Evolutionary conservation across 495 filamentous ascomycete genomes (phyloP).

Genomic region (Bacidia gigantensis): DNA sequence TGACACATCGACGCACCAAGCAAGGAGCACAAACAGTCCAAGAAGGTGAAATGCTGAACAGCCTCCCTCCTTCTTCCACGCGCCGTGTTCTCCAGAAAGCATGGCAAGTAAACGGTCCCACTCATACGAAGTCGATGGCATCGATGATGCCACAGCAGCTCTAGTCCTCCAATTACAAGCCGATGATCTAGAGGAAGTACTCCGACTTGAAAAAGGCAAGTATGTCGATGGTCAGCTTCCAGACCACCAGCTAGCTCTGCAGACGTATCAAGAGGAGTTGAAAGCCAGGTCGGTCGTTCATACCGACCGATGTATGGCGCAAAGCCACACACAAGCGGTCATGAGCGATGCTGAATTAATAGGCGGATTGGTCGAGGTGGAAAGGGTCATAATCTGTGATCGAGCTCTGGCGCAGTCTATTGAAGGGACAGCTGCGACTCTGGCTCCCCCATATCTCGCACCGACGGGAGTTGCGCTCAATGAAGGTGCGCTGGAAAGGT

Average conservation of each 20-base stretch:
- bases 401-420: constrained; percentile 13
- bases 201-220: constrained; percentile 21
- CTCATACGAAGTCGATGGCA: not conserved
- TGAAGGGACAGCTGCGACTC: not conserved
- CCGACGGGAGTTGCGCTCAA: constrained; percentile 2
- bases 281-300: constrained; percentile 7
- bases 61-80: too few relatives aligned
- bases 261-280: constrained; percentile 21
- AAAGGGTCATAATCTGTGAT: constrained; percentile 16
- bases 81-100: too few relatives aligned
- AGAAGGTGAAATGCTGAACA: too few relatives aligned
- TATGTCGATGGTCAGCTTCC: constrained; percentile 16
- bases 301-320: constrained; percentile 21
- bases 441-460: not conserved
- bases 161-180: constrained; percentile 19
- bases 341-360: constrained; percentile 20
- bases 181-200: constrained; percentile 19
- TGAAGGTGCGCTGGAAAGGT: constrained; percentile 13
- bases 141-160: constrained; percentile 9
- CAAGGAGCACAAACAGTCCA: too few relatives aligned
- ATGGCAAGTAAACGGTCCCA: too few relatives aligned
- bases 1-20: too few relatives aligned
- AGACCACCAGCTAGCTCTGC: constrained; percentile 21
- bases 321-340: constrained; percentile 22
- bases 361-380: constrained; percentile 11